Percentiles rank a stretch among this genome's conserved stretches.
Evolutionary conservation across 2,329 filamentous ascomycete species (phyloP).

Genomic region (Ploettnerulaceae sp.): DNA sequence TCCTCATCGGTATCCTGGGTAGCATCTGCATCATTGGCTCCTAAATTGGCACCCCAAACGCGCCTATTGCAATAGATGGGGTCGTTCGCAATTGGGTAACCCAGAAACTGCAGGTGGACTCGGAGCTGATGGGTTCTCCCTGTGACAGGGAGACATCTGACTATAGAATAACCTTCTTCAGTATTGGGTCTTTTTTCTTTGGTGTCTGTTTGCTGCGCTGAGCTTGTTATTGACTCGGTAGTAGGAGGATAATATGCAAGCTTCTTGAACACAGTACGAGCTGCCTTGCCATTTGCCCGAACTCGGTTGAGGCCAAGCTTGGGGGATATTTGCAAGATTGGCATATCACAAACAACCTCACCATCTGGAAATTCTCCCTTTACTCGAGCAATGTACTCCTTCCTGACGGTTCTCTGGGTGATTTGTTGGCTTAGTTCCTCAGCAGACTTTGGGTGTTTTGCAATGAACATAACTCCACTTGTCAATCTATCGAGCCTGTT

Average conservation of each 20-base stretch:
- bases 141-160: slow-evolving; percentile 88
- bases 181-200: slow-evolving; percentile 36
- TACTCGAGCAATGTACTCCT: slow-evolving; percentile 92
- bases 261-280: slow-evolving; percentile 85
- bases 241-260: slow-evolving; percentile 80
- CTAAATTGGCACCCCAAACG: slow-evolving; percentile 82
- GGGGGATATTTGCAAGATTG: slow-evolving; percentile 88
- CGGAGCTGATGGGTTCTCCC: slow-evolving; percentile 92
- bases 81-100: slow-evolving; percentile 94
- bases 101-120: slow-evolving; percentile 90
- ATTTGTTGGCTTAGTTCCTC: slow-evolving; percentile 74
- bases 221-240: slow-evolving; percentile 7
- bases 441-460: slow-evolving; percentile 76
- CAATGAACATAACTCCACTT: slow-evolving; percentile 97
- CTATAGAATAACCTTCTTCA: slow-evolving; percentile 81
- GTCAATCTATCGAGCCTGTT: slow-evolving; percentile 93
- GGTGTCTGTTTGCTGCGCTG: slow-evolving; percentile 4
- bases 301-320: slow-evolving; percentile 93
- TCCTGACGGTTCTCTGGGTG: slow-evolving; percentile 74
- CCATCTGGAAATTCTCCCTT: slow-evolving; percentile 88
- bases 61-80: slow-evolving; percentile 94
- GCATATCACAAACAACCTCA: slow-evolving; percentile 87
- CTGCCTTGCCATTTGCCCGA: slow-evolving; percentile 86
- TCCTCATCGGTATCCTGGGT: slow-evolving; percentile 76
- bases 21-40: slow-evolving; percentile 59